phyloP scores from a whole-genome alignment of 192 early-diverging fungal species.

The Coemansia sp. region DNA sequence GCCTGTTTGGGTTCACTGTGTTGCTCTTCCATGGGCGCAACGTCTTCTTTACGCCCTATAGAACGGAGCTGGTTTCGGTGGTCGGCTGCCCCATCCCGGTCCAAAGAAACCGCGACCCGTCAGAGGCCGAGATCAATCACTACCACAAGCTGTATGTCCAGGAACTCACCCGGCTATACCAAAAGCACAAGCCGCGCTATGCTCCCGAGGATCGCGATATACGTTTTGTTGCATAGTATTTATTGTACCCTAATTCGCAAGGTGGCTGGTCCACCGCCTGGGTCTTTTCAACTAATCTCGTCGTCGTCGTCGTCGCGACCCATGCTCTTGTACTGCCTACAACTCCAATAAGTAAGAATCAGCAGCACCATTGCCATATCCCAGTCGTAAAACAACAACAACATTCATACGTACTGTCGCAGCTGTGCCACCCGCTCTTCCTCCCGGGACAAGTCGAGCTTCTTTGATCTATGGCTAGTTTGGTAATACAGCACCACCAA shows the following conservation, averaged over 20 bases:
- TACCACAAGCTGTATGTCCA: conserved; percentile 39
- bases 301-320: conserved; percentile 25
- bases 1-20: conserved; percentile 63
- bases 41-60: conserved; percentile 62
- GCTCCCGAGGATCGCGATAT: conserved; percentile 25
- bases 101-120: conserved; percentile 20
- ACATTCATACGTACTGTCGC: conserved; percentile 50
- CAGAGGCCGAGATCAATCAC: conserved; percentile 11
- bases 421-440: conserved; percentile 68
- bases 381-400: neutral
- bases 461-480: conserved; percentile 71
- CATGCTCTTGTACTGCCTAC: conserved; percentile 39
- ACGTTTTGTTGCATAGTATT: conserved; percentile 24
- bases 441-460: conserved; percentile 71
- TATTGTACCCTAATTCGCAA: too few relatives aligned
- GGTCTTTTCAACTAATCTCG: neutral
- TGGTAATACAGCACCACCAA: conserved; percentile 91
- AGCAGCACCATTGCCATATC: neutral
- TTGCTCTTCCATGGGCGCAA: conserved; percentile 82
- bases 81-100: conserved; percentile 42
- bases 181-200: conserved; percentile 39
- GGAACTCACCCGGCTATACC: conserved; percentile 32
- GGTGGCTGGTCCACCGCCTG: too few relatives aligned
- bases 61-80: conserved; percentile 34
- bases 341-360: neutral